Percentiles rank a stretch among this genome's conserved stretches.
Evolutionary conservation across 768 basidiomycete species (phyloP).

Genomic region (Auriscalpium orientale): DNA sequence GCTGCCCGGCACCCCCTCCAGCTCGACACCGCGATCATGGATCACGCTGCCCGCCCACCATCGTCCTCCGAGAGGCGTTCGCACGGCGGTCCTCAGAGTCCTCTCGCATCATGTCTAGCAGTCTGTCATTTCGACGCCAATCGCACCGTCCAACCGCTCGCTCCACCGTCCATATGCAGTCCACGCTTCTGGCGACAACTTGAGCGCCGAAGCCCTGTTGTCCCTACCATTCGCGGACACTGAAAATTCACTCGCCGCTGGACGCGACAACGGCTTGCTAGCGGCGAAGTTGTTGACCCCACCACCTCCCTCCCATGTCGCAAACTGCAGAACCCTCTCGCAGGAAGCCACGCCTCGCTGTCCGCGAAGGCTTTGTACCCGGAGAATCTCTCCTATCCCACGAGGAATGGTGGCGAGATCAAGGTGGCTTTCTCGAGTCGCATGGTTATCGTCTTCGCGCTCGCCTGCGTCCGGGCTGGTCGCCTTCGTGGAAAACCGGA

Average conservation of each 20-base stretch:
- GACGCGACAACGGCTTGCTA: too few relatives aligned
- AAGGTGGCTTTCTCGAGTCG: neutral
- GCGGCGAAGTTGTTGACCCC: too few relatives aligned
- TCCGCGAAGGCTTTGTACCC: neutral
- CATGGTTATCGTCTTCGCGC: neutral
- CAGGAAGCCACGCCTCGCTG: too few relatives aligned
- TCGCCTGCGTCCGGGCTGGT: slow-evolving; percentile 1
- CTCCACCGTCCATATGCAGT: slow-evolving; percentile 29
- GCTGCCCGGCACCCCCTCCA: slow-evolving; percentile 45
- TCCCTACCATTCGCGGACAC: too few relatives aligned
- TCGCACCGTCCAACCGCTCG: slow-evolving; percentile 56
- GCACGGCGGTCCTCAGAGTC: slow-evolving; percentile 66
- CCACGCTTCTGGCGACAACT: too few relatives aligned
- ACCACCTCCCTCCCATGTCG: too few relatives aligned
- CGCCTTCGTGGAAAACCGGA: neutral
- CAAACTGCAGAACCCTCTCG: too few relatives aligned
- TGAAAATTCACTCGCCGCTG: too few relatives aligned
- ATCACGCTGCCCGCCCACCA: slow-evolving; percentile 7
- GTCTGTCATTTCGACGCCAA: slow-evolving; percentile 47
- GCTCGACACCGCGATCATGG: slow-evolving; percentile 43
- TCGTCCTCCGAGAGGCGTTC: slow-evolving; percentile 28
- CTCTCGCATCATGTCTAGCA: slow-evolving; percentile 47
- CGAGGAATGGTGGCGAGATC: slow-evolving; percentile 1
- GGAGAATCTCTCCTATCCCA: neutral
- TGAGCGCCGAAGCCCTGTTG: too few relatives aligned